phyloP scores from a whole-genome alignment of 257 asterid species.

The Anisodus tanguticus region DNA sequence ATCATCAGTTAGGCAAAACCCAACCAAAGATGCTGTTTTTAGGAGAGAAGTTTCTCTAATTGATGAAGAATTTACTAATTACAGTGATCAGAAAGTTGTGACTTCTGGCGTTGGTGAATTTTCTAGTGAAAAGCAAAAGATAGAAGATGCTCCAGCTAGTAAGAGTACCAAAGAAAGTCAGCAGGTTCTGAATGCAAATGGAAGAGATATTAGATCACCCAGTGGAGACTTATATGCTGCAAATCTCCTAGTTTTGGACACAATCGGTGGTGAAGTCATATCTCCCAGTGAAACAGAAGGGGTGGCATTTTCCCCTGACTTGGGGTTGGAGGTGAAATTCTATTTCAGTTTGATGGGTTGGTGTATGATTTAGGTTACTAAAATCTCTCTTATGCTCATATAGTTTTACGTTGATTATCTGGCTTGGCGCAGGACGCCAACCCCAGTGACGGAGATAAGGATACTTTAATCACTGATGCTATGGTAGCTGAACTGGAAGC shows the following conservation, averaged over 20 bases:
- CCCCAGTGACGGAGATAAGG: constrained; percentile 41
- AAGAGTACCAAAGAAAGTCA: constrained; percentile 32
- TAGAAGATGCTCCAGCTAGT: constrained; percentile 31
- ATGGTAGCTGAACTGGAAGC: constrained; percentile 86
- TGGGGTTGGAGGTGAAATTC: constrained; percentile 52
- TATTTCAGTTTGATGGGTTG: constrained; percentile 7
- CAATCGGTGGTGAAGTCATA: constrained; percentile 35
- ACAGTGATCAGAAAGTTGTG: constrained; percentile 37
- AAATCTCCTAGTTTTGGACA: constrained; percentile 36
- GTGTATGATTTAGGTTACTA: background rate
- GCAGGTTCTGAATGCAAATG: constrained; percentile 39
- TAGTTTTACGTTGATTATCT: constrained; percentile 31
- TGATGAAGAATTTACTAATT: constrained; percentile 51
- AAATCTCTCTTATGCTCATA: constrained; percentile 22
- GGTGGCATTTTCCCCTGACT: constrained; percentile 43
- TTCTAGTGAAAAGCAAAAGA: constrained; percentile 38
- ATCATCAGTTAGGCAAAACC: constrained; percentile 32
- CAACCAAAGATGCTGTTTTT: constrained; percentile 34
- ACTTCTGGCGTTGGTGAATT: constrained; percentile 36
- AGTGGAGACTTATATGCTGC: constrained; percentile 35
- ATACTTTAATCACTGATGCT: constrained; percentile 67
- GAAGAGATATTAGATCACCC: constrained; percentile 39
- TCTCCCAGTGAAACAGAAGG: constrained; percentile 45
- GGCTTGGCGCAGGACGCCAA: constrained; percentile 51
- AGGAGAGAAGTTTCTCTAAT: constrained; percentile 51